These are phyloP conservation scores for Metarhizium brunneum DNA, from an alignment of 2,329 filamentous ascomycete genomes.

Conservation along the genomic window DNA sequence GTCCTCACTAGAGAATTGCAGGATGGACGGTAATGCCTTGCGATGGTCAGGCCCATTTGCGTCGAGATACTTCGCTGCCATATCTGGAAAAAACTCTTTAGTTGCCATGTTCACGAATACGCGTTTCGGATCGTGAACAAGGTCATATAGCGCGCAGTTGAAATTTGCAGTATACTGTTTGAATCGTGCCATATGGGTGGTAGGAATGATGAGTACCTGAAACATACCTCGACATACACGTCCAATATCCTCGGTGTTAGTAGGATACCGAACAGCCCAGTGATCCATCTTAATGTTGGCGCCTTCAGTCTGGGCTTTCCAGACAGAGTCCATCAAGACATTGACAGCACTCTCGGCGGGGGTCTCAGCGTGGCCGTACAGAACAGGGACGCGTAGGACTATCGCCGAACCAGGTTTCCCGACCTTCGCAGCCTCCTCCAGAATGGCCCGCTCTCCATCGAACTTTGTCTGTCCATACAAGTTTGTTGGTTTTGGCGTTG, in stretches of 20 bases:
- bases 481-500: constrained; percentile 62
- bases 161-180: not conserved
- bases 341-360: constrained; percentile 77
- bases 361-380: constrained; percentile 68
- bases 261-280: constrained; percentile 77
- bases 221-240: constrained; percentile 60
- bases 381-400: constrained; percentile 70
- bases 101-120: not conserved
- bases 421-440: constrained; percentile 46
- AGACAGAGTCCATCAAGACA: constrained; percentile 65
- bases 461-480: constrained; percentile 58
- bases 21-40: constrained; percentile 51
- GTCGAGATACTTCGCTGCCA: constrained; percentile 59
- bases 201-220: constrained; percentile 2
- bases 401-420: constrained; percentile 48
- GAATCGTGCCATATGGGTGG: not conserved
- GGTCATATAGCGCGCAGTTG: not conserved
- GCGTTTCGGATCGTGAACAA: not conserved
- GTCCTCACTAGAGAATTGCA: constrained; percentile 85
- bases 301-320: constrained; percentile 58
- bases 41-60: constrained; percentile 34
- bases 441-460: constrained; percentile 53
- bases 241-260: constrained; percentile 79
- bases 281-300: constrained; percentile 70
- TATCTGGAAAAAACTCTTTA: constrained; percentile 36